phyloP scores from a whole-genome alignment of 345 rosid species.

The Populus euphratica region DNA sequence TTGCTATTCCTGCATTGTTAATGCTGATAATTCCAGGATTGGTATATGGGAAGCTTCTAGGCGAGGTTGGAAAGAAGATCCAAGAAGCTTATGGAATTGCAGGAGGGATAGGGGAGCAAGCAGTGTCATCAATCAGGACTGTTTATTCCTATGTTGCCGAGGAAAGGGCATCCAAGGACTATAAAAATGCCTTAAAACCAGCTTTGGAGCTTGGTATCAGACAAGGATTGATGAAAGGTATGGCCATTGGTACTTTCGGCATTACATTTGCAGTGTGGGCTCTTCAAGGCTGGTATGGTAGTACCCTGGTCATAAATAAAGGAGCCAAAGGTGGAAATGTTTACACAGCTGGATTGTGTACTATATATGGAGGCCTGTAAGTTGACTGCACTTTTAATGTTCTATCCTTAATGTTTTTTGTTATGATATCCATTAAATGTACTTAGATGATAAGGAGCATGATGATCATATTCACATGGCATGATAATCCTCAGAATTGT shows the following conservation, averaged over 20 bases:
- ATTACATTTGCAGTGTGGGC: conserved; percentile 49
- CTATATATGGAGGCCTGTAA: conserved; percentile 51
- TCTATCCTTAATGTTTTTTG: neutral
- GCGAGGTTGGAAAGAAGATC: conserved; percentile 33
- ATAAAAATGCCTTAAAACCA: conserved; percentile 33
- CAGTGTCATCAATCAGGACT: conserved; percentile 47
- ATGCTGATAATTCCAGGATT: conserved; percentile 45
- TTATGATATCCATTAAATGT: neutral
- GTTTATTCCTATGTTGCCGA: conserved; percentile 53
- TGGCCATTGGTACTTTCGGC: conserved; percentile 54
- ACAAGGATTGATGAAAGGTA: conserved; percentile 53
- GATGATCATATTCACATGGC: neutral
- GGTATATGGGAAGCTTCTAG: conserved; percentile 40
- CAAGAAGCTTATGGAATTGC: conserved; percentile 43
- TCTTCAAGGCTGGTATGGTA: conserved; percentile 51
- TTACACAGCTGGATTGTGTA: conserved; percentile 38
- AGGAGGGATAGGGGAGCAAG: conserved; percentile 53
- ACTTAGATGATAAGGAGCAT: neutral
- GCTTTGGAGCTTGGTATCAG: conserved; percentile 41
- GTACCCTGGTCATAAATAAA: conserved; percentile 42
- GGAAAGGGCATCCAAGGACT: conserved; percentile 35
- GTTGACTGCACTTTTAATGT: conserved; percentile 12
- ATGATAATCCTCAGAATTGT: neutral
- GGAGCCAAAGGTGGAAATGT: conserved; percentile 51
- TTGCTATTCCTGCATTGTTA: conserved; percentile 44